Conservation (phyloP, 140 eudicot species). For the Oenanthe javanica region DNA sequence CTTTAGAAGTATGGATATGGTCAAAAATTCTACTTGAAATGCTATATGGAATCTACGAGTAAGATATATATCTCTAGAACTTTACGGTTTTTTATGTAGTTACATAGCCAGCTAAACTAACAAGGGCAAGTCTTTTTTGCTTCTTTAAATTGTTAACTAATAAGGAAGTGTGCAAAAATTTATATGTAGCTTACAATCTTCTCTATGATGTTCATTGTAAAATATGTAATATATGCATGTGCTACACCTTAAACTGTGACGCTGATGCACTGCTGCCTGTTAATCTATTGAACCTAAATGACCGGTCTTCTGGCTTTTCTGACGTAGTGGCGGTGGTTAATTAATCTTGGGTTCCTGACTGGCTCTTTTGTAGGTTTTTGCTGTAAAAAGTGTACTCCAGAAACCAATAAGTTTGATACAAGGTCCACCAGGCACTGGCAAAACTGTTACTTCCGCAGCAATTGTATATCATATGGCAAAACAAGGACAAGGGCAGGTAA, state of each 20-base stretch:
- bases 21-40: not conserved
- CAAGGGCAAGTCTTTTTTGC: not conserved
- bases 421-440: slow-evolving; percentile 98
- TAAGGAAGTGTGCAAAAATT: not conserved
- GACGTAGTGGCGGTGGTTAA: not conserved
- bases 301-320: not conserved
- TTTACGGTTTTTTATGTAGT: not conserved
- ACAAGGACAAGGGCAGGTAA: slow-evolving; percentile 83
- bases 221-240: not conserved
- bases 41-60: not conserved
- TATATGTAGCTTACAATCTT: not conserved
- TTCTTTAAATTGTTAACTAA: not conserved
- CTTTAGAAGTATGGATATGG: not conserved
- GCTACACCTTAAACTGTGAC: not conserved
- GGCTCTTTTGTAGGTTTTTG: slow-evolving; percentile 59
- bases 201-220: not conserved
- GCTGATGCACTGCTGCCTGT: not conserved
- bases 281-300: not conserved
- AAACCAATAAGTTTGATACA: slow-evolving; percentile 89
- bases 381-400: slow-evolving; percentile 92
- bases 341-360: not conserved
- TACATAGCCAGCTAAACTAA: not conserved
- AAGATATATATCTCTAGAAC: not conserved
- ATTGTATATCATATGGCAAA: slow-evolving; percentile 97
- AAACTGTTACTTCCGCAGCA: slow-evolving; percentile 95